Evolutionary conservation across 148 eudicot species (phyloP).

Genomic region (Spergularia bocconei): DNA sequence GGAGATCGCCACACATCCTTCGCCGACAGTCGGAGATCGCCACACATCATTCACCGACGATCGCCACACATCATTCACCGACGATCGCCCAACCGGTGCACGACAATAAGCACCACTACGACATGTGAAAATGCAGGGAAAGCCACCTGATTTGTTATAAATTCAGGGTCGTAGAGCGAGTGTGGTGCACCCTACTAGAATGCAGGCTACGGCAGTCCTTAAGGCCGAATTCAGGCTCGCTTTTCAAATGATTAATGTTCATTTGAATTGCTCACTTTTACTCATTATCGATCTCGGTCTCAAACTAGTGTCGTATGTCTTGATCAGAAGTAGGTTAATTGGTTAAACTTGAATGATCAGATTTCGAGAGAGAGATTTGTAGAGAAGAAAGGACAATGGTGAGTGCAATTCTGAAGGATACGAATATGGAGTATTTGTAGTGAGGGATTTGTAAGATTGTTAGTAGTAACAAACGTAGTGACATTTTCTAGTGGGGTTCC

Average conservation of each 20-base stretch:
- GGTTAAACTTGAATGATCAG: background rate
- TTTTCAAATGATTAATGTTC: slow-evolving; percentile 42
- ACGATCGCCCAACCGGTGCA: too few relatives aligned
- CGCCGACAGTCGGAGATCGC: too few relatives aligned
- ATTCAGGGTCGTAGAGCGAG: slow-evolving; percentile 51
- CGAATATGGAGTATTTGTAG: slow-evolving; percentile 31
- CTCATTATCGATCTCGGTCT: background rate
- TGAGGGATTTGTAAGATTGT: slow-evolving; percentile 4
- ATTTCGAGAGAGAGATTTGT: background rate
- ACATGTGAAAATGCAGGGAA: slow-evolving; percentile 71
- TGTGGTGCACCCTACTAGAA: slow-evolving; percentile 48
- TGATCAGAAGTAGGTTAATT: slow-evolving; percentile 23
- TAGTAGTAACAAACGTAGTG: slow-evolving; percentile 25
- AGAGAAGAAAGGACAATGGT: slow-evolving; percentile 11
- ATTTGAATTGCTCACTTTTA: slow-evolving; percentile 27
- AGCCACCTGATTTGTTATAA: slow-evolving; percentile 29
- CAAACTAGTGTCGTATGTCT: background rate
- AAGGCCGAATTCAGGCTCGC: slow-evolving; percentile 49
- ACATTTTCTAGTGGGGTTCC: slow-evolving; percentile 29
- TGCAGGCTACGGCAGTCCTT: slow-evolving; percentile 62
- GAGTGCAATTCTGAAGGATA: slow-evolving; percentile 4
- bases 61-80: too few relatives aligned
- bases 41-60: too few relatives aligned
- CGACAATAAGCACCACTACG: slow-evolving; percentile 52
- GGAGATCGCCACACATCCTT: too few relatives aligned